Evolutionary conservation across 805 yeast species (phyloP).

Genomic region (Hanseniaspora lachancei): DNA sequence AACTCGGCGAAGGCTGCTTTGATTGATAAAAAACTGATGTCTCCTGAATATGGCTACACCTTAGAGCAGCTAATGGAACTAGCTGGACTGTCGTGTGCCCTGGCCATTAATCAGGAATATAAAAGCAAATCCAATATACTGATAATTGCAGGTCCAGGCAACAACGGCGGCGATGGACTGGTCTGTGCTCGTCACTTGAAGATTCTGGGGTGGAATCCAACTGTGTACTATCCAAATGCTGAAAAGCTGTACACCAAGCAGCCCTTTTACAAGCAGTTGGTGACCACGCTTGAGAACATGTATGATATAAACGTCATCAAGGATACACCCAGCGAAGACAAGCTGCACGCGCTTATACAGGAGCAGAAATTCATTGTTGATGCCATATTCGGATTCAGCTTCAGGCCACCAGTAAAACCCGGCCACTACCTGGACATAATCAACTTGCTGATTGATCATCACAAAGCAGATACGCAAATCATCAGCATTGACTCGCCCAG

Average conservation of each 20-base stretch:
- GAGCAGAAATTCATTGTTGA: constrained; percentile 50
- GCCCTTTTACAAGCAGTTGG: constrained; percentile 45
- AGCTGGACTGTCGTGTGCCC: constrained; percentile 91
- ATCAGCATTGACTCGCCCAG: constrained; percentile 70
- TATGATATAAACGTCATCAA: constrained; percentile 32
- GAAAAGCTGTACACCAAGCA: constrained; percentile 39
- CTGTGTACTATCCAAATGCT: constrained; percentile 57
- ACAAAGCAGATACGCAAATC: not conserved
- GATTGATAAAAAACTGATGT: constrained; percentile 79
- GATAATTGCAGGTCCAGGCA: constrained; percentile 86
- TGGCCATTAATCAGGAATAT: constrained; percentile 56
- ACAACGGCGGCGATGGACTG: constrained; percentile 90
- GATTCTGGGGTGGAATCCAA: constrained; percentile 65
- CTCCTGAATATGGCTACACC: constrained; percentile 40
- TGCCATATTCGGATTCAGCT: constrained; percentile 85
- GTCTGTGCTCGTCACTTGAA: constrained; percentile 88
- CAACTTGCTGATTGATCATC: not conserved
- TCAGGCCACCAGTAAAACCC: constrained; percentile 71
- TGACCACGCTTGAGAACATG: constrained; percentile 42
- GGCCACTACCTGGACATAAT: not conserved
- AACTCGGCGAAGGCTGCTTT: constrained; percentile 45
- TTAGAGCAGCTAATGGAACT: constrained; percentile 59
- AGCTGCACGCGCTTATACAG: constrained; percentile 19
- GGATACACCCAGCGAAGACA: constrained; percentile 38
- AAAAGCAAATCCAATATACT: constrained; percentile 44